Conservation (phyloP, 805 yeast species). For the Metschnikowia lochheadii region DNA sequence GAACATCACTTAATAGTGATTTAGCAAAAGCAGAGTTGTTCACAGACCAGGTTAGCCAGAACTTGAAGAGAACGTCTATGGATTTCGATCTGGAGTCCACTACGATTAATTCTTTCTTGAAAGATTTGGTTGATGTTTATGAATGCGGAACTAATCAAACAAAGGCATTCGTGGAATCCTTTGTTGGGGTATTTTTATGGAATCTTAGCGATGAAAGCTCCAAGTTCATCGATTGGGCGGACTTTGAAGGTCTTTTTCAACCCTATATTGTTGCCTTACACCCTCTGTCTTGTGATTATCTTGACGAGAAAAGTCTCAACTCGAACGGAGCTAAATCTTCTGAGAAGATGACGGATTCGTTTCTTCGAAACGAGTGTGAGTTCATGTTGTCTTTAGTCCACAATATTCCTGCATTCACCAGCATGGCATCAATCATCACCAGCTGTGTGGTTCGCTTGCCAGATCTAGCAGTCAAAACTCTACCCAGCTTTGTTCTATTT, state of each 20-base stretch:
- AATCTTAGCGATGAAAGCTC: conserved; percentile 11
- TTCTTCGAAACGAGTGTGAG: conserved; percentile 27
- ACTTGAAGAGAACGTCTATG: not conserved
- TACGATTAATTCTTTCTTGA: conserved; percentile 7
- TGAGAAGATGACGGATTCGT: conserved; percentile 9
- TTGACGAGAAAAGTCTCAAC: conserved; percentile 16
- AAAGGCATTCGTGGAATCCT: conserved; percentile 29
- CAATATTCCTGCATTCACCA: conserved; percentile 26
- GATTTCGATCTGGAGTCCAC: conserved; percentile 1
- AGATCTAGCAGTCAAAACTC: conserved; percentile 17
- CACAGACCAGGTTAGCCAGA: not conserved
- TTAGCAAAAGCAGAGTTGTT: not conserved
- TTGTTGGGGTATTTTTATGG: conserved; percentile 37
- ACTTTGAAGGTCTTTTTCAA: conserved; percentile 11
- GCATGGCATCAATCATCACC: conserved; percentile 30
- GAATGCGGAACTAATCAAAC: conserved; percentile 6
- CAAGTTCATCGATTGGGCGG: conserved; percentile 22
- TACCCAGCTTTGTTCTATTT: conserved; percentile 27
- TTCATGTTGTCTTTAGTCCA: conserved; percentile 30
- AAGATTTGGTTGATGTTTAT: conserved; percentile 17
- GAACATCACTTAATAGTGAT: conserved; percentile 1
- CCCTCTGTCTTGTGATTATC: conserved; percentile 30
- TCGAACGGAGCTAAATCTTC: too few species aligned
- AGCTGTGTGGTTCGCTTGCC: conserved; percentile 26
- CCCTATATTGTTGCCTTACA: conserved; percentile 30